A percentile compares a stretch with the other conserved stretches of the same genome.
Evolutionary conservation across 306 rosid species (phyloP).

Genomic region (Luffa aegyptiaca): DNA sequence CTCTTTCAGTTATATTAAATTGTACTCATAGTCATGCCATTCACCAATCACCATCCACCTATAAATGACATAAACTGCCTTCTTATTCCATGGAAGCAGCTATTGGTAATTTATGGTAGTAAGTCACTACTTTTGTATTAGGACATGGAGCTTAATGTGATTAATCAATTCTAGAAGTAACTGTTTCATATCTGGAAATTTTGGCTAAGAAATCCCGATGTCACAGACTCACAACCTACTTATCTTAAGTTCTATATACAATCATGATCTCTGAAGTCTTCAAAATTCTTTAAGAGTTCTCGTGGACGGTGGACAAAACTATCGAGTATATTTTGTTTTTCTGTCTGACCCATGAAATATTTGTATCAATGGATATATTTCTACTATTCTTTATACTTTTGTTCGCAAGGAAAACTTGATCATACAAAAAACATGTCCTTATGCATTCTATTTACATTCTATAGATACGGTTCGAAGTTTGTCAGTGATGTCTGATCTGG

Average conservation of each 20-base stretch:
- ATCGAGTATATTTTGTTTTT: background rate
- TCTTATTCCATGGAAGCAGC: background rate
- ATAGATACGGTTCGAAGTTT: conserved; percentile 91
- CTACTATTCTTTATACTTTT: background rate
- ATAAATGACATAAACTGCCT: background rate
- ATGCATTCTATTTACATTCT: background rate
- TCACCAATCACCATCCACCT: background rate
- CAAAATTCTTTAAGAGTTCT: background rate
- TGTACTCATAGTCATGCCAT: background rate
- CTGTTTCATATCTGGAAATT: background rate
- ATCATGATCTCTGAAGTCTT: background rate
- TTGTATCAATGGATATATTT: background rate
- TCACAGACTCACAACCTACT: background rate
- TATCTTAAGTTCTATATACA: background rate
- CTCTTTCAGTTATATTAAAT: background rate
- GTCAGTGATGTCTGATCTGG: conserved; percentile 78
- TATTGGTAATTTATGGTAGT: background rate
- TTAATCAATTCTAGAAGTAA: background rate
- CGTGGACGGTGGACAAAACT: background rate
- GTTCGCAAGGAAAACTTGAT: background rate
- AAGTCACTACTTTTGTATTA: background rate
- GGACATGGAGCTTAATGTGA: background rate
- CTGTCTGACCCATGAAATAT: background rate
- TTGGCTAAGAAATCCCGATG: background rate
- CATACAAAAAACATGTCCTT: background rate